These are phyloP conservation scores for Agrostemma githago DNA, from an alignment of 148 eudicot species.

Conservation along the genomic window DNA sequence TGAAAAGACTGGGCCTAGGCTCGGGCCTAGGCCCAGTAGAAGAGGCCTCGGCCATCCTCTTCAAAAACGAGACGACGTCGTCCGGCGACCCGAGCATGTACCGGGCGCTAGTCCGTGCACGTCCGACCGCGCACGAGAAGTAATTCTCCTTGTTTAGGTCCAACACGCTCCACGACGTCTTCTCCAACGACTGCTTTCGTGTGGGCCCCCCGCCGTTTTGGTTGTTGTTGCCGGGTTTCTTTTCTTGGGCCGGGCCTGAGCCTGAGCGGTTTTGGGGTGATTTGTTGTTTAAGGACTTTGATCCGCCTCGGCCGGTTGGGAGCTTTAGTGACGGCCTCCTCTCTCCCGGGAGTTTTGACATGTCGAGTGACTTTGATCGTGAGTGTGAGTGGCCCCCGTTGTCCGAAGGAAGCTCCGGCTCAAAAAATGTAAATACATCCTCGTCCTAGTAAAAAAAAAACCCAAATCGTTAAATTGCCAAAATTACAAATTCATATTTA, in stretches of 20 bases:
- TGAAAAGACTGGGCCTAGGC: background rate
- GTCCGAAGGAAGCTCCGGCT: constrained; percentile 88
- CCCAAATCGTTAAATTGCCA: background rate
- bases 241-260: constrained; percentile 34
- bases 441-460: constrained; percentile 55
- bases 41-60: constrained; percentile 49
- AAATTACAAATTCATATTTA: too few relatives aligned
- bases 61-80: constrained; percentile 70
- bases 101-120: constrained; percentile 80
- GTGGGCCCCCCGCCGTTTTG: constrained; percentile 20
- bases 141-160: constrained; percentile 88
- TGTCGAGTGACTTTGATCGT: constrained; percentile 50
- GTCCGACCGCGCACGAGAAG: constrained; percentile 89
- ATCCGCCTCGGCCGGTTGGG: constrained; percentile 38
- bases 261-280: constrained; percentile 33
- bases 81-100: constrained; percentile 65
- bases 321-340: constrained; percentile 50
- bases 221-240: constrained; percentile 29
- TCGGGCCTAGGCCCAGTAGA: constrained; percentile 10
- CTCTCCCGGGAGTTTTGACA: constrained; percentile 44
- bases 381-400: constrained; percentile 39
- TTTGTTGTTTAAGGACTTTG: constrained; percentile 46
- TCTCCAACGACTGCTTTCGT: constrained; percentile 45
- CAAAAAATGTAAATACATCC: constrained; percentile 90
- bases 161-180: constrained; percentile 70